Evolutionary conservation across 2,329 filamentous ascomycete genomes (phyloP).

Genomic region (Ceratocystis smalleyi): DNA sequence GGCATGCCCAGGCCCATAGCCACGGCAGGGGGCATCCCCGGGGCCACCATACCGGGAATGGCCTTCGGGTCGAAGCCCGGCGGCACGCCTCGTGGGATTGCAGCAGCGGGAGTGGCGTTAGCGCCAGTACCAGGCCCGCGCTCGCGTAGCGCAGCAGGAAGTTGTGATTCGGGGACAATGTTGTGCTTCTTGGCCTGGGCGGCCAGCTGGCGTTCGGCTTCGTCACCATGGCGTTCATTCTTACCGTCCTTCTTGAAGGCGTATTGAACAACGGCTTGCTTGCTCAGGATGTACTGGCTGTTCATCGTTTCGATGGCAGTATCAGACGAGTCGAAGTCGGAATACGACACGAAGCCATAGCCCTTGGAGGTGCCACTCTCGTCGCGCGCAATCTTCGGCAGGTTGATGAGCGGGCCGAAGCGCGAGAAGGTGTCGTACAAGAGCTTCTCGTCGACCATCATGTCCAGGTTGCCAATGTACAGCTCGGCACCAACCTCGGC

Average conservation of each 20-base stretch:
- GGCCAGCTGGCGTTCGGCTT: slow-evolving; percentile 81
- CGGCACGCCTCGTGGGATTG: slow-evolving; percentile 18
- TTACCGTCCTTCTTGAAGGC: slow-evolving; percentile 99
- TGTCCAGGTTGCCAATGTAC: slow-evolving; percentile 89
- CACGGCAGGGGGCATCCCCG: slow-evolving; percentile 19
- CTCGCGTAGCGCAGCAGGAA: slow-evolving; percentile 56
- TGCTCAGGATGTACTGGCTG: slow-evolving; percentile 91
- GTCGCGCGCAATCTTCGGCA: slow-evolving; percentile 86
- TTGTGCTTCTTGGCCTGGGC: slow-evolving; percentile 89
- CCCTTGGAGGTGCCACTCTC: slow-evolving; percentile 81
- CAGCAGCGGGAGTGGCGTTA: slow-evolving; percentile 20
- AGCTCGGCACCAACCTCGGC: slow-evolving; percentile 92
- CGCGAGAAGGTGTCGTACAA: slow-evolving; percentile 87
- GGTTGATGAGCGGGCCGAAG: slow-evolving; percentile 69
- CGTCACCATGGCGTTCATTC: slow-evolving; percentile 86
- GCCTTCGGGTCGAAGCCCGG: slow-evolving; percentile 25
- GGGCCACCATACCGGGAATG: slow-evolving; percentile 18
- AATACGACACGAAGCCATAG: slow-evolving; percentile 89
- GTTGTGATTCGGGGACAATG: slow-evolving; percentile 63
- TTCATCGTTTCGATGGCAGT: slow-evolving; percentile 85
- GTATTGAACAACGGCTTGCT: slow-evolving; percentile 91
- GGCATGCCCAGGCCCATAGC: slow-evolving; percentile 26
- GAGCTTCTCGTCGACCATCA: slow-evolving; percentile 87
- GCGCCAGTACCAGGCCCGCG: slow-evolving; percentile 19
- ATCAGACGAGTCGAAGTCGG: slow-evolving; percentile 85